Conservation (phyloP, 495 filamentous ascomycete genomes). For the Oidiodendron maius region DNA sequence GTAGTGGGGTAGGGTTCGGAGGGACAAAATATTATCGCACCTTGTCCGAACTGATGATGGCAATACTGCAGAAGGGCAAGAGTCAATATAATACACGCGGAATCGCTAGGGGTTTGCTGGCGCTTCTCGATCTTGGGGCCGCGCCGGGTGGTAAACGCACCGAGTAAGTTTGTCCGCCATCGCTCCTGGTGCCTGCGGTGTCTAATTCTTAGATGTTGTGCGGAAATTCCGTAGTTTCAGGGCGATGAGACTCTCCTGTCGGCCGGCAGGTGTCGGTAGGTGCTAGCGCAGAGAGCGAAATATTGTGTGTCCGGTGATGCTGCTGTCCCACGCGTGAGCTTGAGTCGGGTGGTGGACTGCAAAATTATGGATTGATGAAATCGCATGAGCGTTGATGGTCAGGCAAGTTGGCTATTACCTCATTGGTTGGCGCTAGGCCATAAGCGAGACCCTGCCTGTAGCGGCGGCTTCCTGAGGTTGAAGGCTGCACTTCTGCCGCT, state of each 20-base stretch:
- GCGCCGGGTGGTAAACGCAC: conserved; percentile 34
- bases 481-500: not conserved
- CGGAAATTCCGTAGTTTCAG: too few species aligned
- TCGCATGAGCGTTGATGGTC: not conserved
- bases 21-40: conserved; percentile 37
- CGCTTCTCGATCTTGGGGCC: not conserved
- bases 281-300: too few species aligned
- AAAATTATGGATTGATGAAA: not conserved
- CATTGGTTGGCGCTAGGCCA: not conserved
- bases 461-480: not conserved
- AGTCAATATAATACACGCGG: conserved; percentile 4
- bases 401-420: not conserved
- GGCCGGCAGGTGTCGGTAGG: too few species aligned
- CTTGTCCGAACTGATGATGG: conserved; percentile 97
- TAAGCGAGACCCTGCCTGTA: not conserved
- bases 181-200: conserved; percentile 10
- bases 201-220: too few species aligned
- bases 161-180: conserved; percentile 88
- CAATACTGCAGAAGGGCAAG: conserved; percentile 58
- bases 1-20: conserved; percentile 22
- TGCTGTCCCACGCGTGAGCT: not conserved
- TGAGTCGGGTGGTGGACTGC: not conserved
- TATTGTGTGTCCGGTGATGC: too few species aligned
- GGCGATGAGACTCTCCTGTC: too few species aligned
- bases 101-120: not conserved